These are phyloP conservation scores for Streptanthus diversifolius DNA, from an alignment of 345 rosid genomes.

Conservation along the genomic window DNA sequence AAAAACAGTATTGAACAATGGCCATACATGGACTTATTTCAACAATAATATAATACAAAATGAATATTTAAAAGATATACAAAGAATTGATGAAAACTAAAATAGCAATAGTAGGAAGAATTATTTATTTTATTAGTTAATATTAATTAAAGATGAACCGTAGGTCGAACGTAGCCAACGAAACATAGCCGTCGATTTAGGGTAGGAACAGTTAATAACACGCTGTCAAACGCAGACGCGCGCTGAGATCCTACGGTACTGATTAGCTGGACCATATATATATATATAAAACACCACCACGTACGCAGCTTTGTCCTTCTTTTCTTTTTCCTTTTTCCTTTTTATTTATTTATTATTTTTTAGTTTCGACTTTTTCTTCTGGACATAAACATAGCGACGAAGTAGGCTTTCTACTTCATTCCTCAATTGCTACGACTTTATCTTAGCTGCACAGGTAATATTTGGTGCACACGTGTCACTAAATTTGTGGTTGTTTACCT, in stretches of 20 bases:
- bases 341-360: no score
- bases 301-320: conserved; percentile 5
- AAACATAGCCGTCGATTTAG: conserved; percentile 34
- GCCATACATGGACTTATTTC: neutral
- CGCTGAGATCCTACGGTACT: conserved; percentile 32
- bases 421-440: neutral
- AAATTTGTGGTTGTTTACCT: neutral
- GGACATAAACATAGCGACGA: conserved; percentile 24
- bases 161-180: conserved; percentile 25
- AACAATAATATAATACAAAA: no score
- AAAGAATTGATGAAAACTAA: neutral
- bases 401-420: conserved; percentile 23
- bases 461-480: conserved; percentile 15
- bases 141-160: conserved; percentile 7
- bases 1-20: neutral
- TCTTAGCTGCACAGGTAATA: conserved; percentile 23
- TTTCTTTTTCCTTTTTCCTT: neutral
- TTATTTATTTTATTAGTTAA: neutral
- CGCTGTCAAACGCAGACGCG: conserved; percentile 18
- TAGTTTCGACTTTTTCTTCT: no score
- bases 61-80: neutral
- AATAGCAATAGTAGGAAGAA: neutral
- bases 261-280: conserved; percentile 17
- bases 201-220: conserved; percentile 23
- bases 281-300: conserved; percentile 19